Conservation (phyloP, 805 yeast genomes). For the Candida jianshihensis region DNA sequence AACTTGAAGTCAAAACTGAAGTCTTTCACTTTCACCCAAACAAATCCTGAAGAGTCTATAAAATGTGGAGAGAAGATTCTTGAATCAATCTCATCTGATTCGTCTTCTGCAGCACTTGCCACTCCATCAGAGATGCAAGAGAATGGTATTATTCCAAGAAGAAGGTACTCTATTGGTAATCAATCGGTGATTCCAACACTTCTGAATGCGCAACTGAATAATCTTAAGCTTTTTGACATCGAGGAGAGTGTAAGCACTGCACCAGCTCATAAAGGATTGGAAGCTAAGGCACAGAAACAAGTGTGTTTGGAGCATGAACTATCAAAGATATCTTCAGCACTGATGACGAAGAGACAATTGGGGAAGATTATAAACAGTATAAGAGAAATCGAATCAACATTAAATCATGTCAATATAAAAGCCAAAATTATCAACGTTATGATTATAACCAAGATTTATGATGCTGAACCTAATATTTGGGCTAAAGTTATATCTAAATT, state of each 20-base stretch:
- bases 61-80: conserved; percentile 13
- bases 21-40: conserved; percentile 2
- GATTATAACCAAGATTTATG: conserved; percentile 25
- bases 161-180: conserved; percentile 17
- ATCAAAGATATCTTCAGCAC: conserved; percentile 12
- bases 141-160: neutral
- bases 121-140: conserved; percentile 3
- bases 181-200: conserved; percentile 20
- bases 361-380: conserved; percentile 23
- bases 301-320: conserved; percentile 12
- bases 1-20: neutral
- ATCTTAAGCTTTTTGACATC: conserved; percentile 18
- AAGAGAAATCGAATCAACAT: conserved; percentile 23
- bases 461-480: conserved; percentile 24
- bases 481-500: conserved; percentile 17
- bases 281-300: conserved; percentile 1
- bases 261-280: conserved; percentile 2
- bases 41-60: neutral
- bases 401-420: conserved; percentile 23
- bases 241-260: conserved; percentile 2
- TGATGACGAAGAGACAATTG: conserved; percentile 22
- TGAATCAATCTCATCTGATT: conserved; percentile 9
- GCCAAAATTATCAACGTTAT: conserved; percentile 20
- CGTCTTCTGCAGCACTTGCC: conserved; percentile 6
- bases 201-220: conserved; percentile 22